Conservation (phyloP, 1,139 yeast genomes). For the Scheffersomyces illinoinensis region DNA sequence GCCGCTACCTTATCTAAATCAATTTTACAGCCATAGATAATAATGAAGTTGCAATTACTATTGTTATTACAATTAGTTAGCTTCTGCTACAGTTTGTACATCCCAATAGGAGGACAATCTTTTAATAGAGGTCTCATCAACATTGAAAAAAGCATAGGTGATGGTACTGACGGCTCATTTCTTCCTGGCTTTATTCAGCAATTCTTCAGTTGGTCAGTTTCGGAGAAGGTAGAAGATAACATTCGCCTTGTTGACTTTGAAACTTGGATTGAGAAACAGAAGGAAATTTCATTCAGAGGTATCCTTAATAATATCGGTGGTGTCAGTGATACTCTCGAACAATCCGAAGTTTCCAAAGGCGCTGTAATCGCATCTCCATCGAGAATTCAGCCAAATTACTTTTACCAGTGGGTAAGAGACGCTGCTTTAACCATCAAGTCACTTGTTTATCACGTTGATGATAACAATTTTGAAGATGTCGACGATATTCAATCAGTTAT, state of each 20-base stretch:
- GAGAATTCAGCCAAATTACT: constrained; percentile 66
- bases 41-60: not conserved
- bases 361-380: constrained; percentile 88
- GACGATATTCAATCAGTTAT: constrained; percentile 36
- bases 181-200: not conserved
- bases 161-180: not conserved
- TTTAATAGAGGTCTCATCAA: not conserved
- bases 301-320: constrained; percentile 70
- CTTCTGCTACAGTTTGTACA: not conserved
- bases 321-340: constrained; percentile 21
- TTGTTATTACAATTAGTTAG: not conserved
- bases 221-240: not conserved
- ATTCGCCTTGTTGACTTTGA: constrained; percentile 37
- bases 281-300: constrained; percentile 48
- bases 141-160: not conserved
- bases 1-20: not conserved
- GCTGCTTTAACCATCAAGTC: constrained; percentile 80
- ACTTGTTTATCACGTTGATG: constrained; percentile 54
- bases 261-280: constrained; percentile 58
- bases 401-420: constrained; percentile 89
- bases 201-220: not conserved
- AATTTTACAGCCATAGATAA: not conserved
- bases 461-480: constrained; percentile 20
- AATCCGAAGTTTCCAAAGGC: constrained; percentile 56
- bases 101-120: not conserved